Evolutionary conservation across 441 rosid genomes (phyloP).

Genomic region (Erodium moschatum): DNA sequence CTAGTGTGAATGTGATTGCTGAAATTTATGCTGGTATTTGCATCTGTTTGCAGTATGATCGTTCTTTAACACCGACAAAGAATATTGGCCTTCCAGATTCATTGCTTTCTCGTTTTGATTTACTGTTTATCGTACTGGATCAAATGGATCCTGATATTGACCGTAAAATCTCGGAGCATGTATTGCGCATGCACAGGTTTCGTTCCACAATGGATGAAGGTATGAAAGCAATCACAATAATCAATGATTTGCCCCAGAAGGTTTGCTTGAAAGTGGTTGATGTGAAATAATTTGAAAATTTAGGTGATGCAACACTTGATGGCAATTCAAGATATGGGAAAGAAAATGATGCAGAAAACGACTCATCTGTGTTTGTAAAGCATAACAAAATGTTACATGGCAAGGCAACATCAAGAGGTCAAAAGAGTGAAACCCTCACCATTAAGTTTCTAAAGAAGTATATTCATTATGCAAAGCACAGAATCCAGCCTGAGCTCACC

Average conservation of each 20-base stretch:
- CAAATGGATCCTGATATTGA: constrained; percentile 99
- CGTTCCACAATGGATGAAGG: constrained; percentile 74
- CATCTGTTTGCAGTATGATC: constrained; percentile 62
- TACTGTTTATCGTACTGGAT: constrained; percentile 87
- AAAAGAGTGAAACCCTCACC: constrained; percentile 67
- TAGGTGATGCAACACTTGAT: constrained; percentile 61
- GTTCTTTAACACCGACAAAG: constrained; percentile 94
- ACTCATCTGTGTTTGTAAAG: constrained; percentile 76
- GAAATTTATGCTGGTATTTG: constrained; percentile 16
- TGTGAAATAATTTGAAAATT: constrained; percentile 19
- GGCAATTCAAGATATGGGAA: constrained; percentile 56
- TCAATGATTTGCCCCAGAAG: constrained; percentile 5
- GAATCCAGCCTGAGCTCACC: constrained; percentile 84
- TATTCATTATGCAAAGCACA: constrained; percentile 92
- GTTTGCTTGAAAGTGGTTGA: constrained; percentile 18
- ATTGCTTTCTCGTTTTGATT: constrained; percentile 94
- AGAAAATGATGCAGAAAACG: constrained; percentile 72
- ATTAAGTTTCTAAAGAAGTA: constrained; percentile 86
- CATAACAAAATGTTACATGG: constrained; percentile 87
- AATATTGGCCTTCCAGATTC: constrained; percentile 99
- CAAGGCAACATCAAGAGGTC: constrained; percentile 55
- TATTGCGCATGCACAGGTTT: constrained; percentile 86
- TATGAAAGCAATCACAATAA: constrained; percentile 21
- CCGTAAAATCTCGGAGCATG: constrained; percentile 80
- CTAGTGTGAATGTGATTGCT: constrained; percentile 3